Percentiles rank a stretch among this genome's conserved stretches.
phyloP scores from a whole-genome alignment of 1,284 basidiomycete genomes.

The Sphaerobolus stellatus region DNA sequence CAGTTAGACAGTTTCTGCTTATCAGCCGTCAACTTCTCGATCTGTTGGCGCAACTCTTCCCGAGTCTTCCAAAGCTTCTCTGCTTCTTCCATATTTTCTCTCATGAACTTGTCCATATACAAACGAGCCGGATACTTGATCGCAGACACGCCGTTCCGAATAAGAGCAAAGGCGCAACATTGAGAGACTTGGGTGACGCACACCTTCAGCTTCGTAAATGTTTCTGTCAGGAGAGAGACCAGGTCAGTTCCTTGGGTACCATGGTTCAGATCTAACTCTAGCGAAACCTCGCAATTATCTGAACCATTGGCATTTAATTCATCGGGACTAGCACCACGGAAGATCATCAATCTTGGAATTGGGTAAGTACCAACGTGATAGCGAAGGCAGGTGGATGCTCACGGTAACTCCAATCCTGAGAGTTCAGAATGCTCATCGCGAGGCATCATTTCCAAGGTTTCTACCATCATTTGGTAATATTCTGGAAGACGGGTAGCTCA shows the following conservation, averaged over 20 bases:
- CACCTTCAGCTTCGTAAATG: slow-evolving; percentile 3
- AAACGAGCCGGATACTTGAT: slow-evolving; percentile 63
- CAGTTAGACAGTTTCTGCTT: slow-evolving; percentile 49
- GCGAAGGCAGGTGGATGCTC: too few relatives aligned
- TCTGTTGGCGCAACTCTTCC: slow-evolving; percentile 47
- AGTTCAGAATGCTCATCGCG: too few relatives aligned
- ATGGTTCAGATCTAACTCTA: too few relatives aligned
- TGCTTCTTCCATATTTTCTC: slow-evolving; percentile 52
- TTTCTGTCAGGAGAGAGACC: slow-evolving; percentile 7
- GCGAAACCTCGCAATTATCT: too few relatives aligned
- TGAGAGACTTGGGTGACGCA: slow-evolving; percentile 9
- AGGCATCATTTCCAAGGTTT: slow-evolving; percentile 1
- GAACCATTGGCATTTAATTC: too few relatives aligned
- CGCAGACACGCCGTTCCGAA: slow-evolving; percentile 20
- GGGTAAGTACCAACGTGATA: too few relatives aligned
- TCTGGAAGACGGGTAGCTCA: slow-evolving; percentile 4
- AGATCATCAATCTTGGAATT: too few relatives aligned
- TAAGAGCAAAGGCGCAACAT: slow-evolving; percentile 2
- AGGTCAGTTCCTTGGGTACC: slow-evolving; percentile 9
- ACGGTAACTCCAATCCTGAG: too few relatives aligned
- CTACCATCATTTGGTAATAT: neutral
- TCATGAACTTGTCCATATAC: slow-evolving; percentile 69
- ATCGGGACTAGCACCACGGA: too few relatives aligned
- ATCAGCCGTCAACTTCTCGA: slow-evolving; percentile 44
- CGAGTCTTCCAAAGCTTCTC: slow-evolving; percentile 46